phyloP scores from a whole-genome alignment of 257 asterid genomes.

The Jacaranda copaia region DNA sequence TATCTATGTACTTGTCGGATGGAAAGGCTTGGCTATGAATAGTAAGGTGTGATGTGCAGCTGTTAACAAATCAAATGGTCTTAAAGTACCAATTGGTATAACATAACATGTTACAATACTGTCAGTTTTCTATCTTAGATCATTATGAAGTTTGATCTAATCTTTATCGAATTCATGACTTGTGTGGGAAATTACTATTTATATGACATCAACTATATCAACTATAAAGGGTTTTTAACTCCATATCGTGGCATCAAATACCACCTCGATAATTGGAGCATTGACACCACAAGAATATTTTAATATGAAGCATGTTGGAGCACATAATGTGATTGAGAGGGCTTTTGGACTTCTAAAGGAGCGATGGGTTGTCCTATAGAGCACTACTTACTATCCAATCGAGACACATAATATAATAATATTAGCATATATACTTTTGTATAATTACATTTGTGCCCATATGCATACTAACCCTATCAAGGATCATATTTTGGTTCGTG shows the following conservation, averaged over 20 bases:
- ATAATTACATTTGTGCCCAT: neutral
- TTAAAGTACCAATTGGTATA: neutral
- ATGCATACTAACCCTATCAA: neutral
- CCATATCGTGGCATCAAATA: neutral
- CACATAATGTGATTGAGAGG: neutral
- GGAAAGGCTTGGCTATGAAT: neutral
- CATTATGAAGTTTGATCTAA: neutral
- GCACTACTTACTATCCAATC: neutral
- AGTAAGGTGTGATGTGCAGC: neutral
- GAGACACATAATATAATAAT: neutral
- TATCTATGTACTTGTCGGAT: neutral
- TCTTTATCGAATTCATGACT: neutral
- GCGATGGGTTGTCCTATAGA: neutral
- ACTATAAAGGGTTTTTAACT: neutral
- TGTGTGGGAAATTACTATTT: neutral
- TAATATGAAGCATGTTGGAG: neutral
- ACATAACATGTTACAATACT: no score
- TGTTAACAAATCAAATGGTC: neutral
- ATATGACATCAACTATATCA: neutral
- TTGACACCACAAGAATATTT: no score
- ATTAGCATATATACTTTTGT: neutral
- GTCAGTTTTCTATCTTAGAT: no score
- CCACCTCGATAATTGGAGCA: neutral
- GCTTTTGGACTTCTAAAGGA: neutral
- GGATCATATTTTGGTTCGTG: neutral